A percentile compares a stretch with the other conserved stretches of the same genome.
phyloP scores from a whole-genome alignment of 371 early-diverging fungal genomes.

The Mucor lusitanicus region DNA sequence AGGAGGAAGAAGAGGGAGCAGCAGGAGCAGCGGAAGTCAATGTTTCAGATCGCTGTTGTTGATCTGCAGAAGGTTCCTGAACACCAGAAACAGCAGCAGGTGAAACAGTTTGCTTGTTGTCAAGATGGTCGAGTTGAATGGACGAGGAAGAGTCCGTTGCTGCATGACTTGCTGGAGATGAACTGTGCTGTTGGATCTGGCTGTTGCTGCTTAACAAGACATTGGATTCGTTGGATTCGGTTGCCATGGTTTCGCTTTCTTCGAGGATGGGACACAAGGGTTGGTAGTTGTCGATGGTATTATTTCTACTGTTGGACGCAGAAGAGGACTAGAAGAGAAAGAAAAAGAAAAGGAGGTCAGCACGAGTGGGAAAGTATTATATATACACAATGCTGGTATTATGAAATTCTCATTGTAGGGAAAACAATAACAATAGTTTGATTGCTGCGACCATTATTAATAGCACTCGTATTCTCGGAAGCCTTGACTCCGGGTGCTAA shows the following conservation, averaged over 20 bases:
- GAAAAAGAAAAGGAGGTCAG: not conserved
- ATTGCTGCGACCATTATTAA: not conserved
- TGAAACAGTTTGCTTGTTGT: conserved; percentile 5
- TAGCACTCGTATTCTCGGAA: not conserved
- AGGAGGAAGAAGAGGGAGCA: not conserved
- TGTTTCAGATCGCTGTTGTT: not conserved
- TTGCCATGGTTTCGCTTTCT: conserved; percentile 41
- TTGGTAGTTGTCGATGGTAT: conserved; percentile 16
- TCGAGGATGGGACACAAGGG: conserved; percentile 38
- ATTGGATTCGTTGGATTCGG: conserved; percentile 21
- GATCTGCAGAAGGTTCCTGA: not conserved
- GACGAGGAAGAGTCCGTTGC: not conserved
- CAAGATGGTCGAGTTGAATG: not conserved
- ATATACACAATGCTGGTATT: not conserved
- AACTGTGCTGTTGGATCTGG: not conserved
- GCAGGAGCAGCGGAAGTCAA: not conserved
- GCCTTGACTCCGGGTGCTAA: not conserved
- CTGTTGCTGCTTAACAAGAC: not conserved
- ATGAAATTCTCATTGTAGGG: conserved; percentile 1
- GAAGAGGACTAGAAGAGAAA: not conserved
- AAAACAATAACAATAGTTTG: not conserved
- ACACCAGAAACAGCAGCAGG: conserved; percentile 1
- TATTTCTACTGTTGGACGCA: not conserved
- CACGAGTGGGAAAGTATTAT: not conserved
- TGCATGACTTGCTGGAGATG: not conserved